Conservation (phyloP, 768 basidiomycete species). For the Kwoniella mangroviensis region DNA sequence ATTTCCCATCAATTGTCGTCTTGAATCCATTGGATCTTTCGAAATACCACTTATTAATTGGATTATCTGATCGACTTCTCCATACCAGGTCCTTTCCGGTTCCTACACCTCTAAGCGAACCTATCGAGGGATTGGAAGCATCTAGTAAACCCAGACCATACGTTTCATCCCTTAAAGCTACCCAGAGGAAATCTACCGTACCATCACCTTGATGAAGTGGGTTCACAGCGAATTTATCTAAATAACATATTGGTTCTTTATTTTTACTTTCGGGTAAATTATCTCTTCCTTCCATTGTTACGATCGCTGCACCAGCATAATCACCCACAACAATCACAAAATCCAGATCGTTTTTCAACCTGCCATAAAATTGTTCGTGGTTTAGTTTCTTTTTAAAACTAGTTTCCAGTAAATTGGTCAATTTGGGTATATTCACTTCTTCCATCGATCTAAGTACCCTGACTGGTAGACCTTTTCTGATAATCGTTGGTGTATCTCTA, state of each 20-base stretch:
- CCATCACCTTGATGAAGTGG: conserved; percentile 96
- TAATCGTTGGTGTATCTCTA: conserved; percentile 86
- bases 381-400: conserved; percentile 80
- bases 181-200: conserved; percentile 99
- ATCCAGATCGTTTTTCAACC: conserved; percentile 77
- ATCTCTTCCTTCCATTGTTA: conserved; percentile 66
- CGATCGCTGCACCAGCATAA: conserved; percentile 91
- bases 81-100: conserved; percentile 94
- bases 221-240: conserved; percentile 97
- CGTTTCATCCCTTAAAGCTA: conserved; percentile 95
- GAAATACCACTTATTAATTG: conserved; percentile 99
- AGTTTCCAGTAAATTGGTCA: conserved; percentile 82
- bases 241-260: conserved; percentile 66
- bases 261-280: not conserved
- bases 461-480: conserved; percentile 85
- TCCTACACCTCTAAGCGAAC: conserved; percentile 85
- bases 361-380: conserved; percentile 73
- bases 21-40: conserved; percentile 92
- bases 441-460: conserved; percentile 70
- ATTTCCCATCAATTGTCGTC: conserved; percentile 59
- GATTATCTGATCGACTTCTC: conserved; percentile 90
- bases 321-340: conserved; percentile 94
- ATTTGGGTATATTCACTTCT: conserved; percentile 75
- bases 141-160: conserved; percentile 93
- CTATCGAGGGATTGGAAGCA: conserved; percentile 87